These are phyloP conservation scores for Parachaetomium inaequale DNA, from an alignment of 495 filamentous ascomycete genomes.

Conservation along the genomic window DNA sequence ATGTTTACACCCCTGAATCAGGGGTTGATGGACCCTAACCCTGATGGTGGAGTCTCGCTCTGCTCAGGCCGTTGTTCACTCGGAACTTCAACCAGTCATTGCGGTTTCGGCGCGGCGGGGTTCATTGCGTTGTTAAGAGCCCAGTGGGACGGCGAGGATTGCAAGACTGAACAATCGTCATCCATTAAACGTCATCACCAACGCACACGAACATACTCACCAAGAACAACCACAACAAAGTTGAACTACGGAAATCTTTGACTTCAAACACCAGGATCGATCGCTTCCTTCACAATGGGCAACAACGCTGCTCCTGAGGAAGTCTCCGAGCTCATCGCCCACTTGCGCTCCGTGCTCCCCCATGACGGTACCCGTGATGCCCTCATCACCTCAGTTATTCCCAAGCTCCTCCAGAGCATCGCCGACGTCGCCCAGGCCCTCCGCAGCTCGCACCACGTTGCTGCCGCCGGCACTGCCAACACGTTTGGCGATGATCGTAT, in stretches of 20 bases:
- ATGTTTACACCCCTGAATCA: conserved; percentile 6
- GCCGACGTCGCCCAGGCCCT: conserved; percentile 35
- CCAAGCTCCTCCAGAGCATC: conserved; percentile 38
- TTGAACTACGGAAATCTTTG: neutral
- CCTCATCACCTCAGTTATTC: conserved; percentile 37
- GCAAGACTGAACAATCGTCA: neutral
- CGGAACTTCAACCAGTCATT: neutral
- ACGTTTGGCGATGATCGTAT: conserved; percentile 50
- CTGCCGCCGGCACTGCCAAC: conserved; percentile 46
- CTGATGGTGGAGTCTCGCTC: neutral
- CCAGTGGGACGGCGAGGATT: neutral
- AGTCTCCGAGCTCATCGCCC: neutral
- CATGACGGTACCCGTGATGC: conserved; percentile 2
- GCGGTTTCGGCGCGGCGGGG: conserved; percentile 10
- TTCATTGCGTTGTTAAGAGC: neutral
- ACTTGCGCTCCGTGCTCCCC: conserved; percentile 19
- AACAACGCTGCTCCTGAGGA: neutral
- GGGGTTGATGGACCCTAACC: conserved; percentile 8
- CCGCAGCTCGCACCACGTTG: conserved; percentile 39
- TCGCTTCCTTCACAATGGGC: neutral
- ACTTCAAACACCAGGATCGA: neutral
- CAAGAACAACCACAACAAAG: neutral
- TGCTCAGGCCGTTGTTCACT: neutral
- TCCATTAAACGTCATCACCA: neutral
- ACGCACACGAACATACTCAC: neutral